Percentiles rank a stretch among this genome's conserved stretches.
Conservation (phyloP, 495 filamentous ascomycete species). For the Penicillium steckii region DNA sequence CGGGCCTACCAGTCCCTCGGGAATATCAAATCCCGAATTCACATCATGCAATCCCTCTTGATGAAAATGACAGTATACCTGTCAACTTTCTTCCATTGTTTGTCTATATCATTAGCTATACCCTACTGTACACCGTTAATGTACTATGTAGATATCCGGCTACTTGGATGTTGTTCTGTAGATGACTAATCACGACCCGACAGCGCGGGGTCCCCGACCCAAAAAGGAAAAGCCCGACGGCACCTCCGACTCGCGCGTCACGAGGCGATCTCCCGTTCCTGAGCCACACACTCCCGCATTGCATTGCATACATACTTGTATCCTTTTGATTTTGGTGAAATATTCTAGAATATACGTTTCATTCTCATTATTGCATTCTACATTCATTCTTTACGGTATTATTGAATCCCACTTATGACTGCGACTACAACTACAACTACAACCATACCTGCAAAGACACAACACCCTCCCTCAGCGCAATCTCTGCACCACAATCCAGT, state of each 20-base stretch:
- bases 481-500: constrained; percentile 2
- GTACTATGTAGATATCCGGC: no score
- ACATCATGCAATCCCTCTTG: no score
- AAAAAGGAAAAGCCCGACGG: not conserved
- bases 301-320: not conserved
- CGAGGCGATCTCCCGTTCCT: constrained; percentile 24
- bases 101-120: not conserved
- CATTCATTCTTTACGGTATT: no score
- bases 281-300: constrained; percentile 3
- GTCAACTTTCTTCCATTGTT: not conserved
- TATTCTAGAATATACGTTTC: no score
- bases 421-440: not conserved
- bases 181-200: not conserved
- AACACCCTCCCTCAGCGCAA: not conserved
- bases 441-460: not conserved
- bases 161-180: no score
- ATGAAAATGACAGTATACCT: no score
- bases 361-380: no score
- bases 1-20: not conserved
- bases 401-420: not conserved
- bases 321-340: no score
- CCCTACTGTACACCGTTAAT: not conserved
- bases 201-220: not conserved
- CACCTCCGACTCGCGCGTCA: constrained; percentile 10
- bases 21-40: not conserved